Evolutionary conservation across 306 rosid genomes (phyloP).

Genomic region (Begonia loranthoides): DNA sequence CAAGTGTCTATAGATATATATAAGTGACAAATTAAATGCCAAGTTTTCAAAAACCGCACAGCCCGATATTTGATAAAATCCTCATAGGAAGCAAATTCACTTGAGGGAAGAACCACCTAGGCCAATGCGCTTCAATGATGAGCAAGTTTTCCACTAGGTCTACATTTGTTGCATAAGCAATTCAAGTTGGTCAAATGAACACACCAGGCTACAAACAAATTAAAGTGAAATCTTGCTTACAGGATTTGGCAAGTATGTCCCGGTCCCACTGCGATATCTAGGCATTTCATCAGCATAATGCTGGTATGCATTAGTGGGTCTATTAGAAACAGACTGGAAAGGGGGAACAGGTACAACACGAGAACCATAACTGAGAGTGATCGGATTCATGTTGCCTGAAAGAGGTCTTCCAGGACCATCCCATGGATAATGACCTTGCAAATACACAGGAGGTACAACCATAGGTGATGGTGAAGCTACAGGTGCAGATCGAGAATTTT

Average conservation of each 20-base stretch:
- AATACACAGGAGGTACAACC: slow-evolving; percentile 60
- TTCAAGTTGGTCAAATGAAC: too few relatives aligned
- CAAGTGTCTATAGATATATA: too few relatives aligned
- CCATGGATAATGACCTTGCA: slow-evolving; percentile 78
- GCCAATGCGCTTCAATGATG: too few relatives aligned
- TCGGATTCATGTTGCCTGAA: slow-evolving; percentile 42
- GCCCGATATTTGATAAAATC: too few relatives aligned
- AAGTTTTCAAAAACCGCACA: too few relatives aligned
- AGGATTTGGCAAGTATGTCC: slow-evolving; percentile 91
- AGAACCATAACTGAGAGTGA: slow-evolving; percentile 56
- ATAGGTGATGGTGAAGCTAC: slow-evolving; percentile 43
- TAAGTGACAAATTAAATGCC: too few relatives aligned
- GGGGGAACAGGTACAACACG: slow-evolving; percentile 65
- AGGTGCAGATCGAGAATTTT: slow-evolving; percentile 32
- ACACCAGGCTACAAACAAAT: too few relatives aligned
- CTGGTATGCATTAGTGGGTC: slow-evolving; percentile 63
- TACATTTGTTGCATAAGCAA: too few relatives aligned
- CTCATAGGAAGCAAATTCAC: too few relatives aligned
- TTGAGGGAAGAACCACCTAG: too few relatives aligned
- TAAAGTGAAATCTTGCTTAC: slow-evolving; percentile 29
- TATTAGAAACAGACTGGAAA: slow-evolving; percentile 50
- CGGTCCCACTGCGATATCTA: slow-evolving; percentile 85
- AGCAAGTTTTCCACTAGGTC: too few relatives aligned
- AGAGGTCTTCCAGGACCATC: slow-evolving; percentile 95
- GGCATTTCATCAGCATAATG: slow-evolving; percentile 71